Conservation (phyloP, 2,329 filamentous ascomycete species). For the Monosporascus cannonballus region DNA sequence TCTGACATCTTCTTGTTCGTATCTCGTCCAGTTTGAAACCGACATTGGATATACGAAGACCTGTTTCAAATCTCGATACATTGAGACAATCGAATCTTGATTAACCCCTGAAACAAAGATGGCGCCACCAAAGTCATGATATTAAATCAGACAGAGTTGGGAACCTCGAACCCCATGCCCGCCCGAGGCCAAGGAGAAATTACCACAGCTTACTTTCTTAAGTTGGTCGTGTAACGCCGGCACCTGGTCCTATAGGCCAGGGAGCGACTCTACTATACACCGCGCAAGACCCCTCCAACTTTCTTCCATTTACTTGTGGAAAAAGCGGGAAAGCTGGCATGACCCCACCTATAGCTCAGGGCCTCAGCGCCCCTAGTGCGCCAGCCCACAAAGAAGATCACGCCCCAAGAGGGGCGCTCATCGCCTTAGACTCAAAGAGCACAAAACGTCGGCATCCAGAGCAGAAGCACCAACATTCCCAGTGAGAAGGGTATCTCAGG, state of each 20-base stretch:
- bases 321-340: background rate
- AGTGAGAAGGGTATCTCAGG: slow-evolving; percentile 18
- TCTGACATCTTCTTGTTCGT: background rate
- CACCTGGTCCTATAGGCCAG: background rate
- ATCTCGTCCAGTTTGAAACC: background rate
- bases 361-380: slow-evolving; percentile 18
- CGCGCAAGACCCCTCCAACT: background rate
- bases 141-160: no score
- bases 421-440: slow-evolving; percentile 18
- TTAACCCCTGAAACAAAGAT: background rate
- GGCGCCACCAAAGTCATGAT: slow-evolving; percentile 13
- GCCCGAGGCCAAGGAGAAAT: background rate
- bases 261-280: background rate
- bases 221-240: background rate
- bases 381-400: slow-evolving; percentile 19
- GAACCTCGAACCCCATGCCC: background rate
- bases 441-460: slow-evolving; percentile 15
- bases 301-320: background rate
- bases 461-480: slow-evolving; percentile 16
- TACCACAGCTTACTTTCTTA: background rate
- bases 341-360: slow-evolving; percentile 13
- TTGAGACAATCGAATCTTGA: background rate
- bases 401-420: slow-evolving; percentile 16
- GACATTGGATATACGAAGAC: background rate
- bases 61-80: background rate